A percentile compares a stretch with the other conserved stretches of the same genome.
Evolutionary conservation across 768 basidiomycete genomes (phyloP).

Genomic region (Lactarius indigo): DNA sequence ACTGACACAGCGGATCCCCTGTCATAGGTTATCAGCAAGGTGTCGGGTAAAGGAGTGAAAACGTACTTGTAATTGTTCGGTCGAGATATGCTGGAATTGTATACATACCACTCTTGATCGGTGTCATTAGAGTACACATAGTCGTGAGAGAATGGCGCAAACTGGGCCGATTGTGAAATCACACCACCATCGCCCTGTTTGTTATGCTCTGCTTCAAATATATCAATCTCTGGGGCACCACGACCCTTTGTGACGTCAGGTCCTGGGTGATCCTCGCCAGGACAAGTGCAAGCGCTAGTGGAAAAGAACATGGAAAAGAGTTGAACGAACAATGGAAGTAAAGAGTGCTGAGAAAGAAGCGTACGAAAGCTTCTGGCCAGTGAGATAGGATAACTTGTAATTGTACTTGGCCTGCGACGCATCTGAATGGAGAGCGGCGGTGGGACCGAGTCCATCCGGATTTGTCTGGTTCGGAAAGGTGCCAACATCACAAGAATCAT

Average conservation of each 20-base stretch:
- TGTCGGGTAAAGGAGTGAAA: not conserved
- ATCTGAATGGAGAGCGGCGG: conserved; percentile 54
- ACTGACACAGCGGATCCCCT: conserved; percentile 50
- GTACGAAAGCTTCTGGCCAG: conserved; percentile 73
- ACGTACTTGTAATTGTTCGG: conserved; percentile 38
- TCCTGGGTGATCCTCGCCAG: conserved; percentile 74
- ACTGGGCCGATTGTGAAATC: conserved; percentile 74
- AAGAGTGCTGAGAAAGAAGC: conserved; percentile 26
- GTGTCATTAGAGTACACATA: conserved; percentile 41
- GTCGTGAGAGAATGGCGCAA: conserved; percentile 55
- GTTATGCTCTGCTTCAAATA: conserved; percentile 73
- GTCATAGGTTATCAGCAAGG: conserved; percentile 13
- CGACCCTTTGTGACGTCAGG: conserved; percentile 53
- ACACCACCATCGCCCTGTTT: conserved; percentile 48
- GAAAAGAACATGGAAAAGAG: not conserved
- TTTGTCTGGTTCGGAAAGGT: conserved; percentile 52
- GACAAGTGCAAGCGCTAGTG: conserved; percentile 68
- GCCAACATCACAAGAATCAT: conserved; percentile 55
- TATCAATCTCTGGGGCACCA: conserved; percentile 79
- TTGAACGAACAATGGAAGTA: not conserved
- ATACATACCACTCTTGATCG: conserved; percentile 34
- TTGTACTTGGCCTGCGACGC: conserved; percentile 50
- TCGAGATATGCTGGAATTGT: conserved; percentile 35
- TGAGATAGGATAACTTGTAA: conserved; percentile 64
- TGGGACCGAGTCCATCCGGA: conserved; percentile 49